Base-by-base conservation (phyloP, 1,139 yeast genomes). In the Blastobotrys malaysiensis region DNA sequence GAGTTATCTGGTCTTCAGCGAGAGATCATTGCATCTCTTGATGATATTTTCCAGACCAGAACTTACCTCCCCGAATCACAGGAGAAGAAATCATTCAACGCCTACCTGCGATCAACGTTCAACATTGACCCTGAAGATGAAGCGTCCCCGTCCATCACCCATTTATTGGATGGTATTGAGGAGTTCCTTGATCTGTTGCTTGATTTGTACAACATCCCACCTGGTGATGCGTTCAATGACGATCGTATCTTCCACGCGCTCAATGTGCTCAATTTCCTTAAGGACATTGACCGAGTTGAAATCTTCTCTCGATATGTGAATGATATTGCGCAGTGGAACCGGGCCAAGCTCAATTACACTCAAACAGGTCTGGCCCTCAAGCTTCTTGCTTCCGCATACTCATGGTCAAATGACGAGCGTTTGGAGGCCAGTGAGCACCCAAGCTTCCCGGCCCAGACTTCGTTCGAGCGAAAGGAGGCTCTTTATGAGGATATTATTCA, bases 301-400 rank as follows among this genome's bases (percentile, higher is more conserved):
- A 76, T 86, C 58, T 85, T 89, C 72, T 86, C 87, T 65, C 80
- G 88, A 14, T 86, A 88, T 67, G 81, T 89, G 61, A 81, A 84
- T 68, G 85, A 83, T 56, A 80, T 88, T 80, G 88, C 82, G 64
- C 85, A 85, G 61, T 82, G 79, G 61, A 82, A 86, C 62, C 61
- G 86, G 53, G 66, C 73, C 20, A 85, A 84, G 69, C 74, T 75
- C 45, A 88, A 88, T 65, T 81, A 71, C 65, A 84, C 86, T 47
- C 96, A 89, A 71, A 95, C 95, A 9, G 97, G 95, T 3, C 76
- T 89, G 61, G 82, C 91, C 63, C 77, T 88, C 63, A 90, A 86
- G 66, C 75, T 88, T 54, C 76, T 88, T 63, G 95, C 96, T 0
- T 78, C 85, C 14, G 86, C 95, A 1, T 87, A 84, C 68, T 74